Percentiles rank a stretch among this genome's conserved stretches.
phyloP scores from a whole-genome alignment of 106 monocot species.

The Apostasia ramifera region DNA sequence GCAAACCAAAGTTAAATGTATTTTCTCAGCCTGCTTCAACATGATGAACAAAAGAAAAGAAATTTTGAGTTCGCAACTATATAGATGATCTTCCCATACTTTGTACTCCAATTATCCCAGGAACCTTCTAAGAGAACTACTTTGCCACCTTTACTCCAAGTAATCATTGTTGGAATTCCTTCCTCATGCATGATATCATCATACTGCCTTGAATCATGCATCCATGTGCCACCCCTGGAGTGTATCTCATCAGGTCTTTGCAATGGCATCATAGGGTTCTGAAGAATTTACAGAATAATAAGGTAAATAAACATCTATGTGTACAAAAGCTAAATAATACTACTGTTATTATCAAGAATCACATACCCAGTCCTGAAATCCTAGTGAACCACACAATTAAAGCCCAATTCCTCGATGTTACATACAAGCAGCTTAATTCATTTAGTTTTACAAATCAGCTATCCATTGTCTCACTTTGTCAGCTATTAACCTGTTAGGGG shows the following conservation, averaged over 20 bases:
- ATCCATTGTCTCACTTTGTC: too few relatives aligned
- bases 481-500: too few relatives aligned
- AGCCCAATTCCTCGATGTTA: too few relatives aligned
- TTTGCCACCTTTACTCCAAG: slow-evolving; percentile 61
- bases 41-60: too few relatives aligned
- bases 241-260: slow-evolving; percentile 16
- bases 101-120: slow-evolving; percentile 64
- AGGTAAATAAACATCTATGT: neutral
- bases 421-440: too few relatives aligned
- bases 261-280: slow-evolving; percentile 32
- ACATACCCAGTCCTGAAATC: neutral
- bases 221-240: slow-evolving; percentile 1
- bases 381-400: too few relatives aligned
- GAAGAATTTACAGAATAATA: neutral
- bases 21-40: neutral
- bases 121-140: slow-evolving; percentile 61
- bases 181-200: slow-evolving; percentile 16
- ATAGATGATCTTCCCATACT: slow-evolving; percentile 14
- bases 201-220: slow-evolving; percentile 9
- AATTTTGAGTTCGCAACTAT: neutral
- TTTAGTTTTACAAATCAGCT: too few relatives aligned
- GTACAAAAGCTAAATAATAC: neutral
- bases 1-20: neutral
- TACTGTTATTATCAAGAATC: neutral
- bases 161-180: slow-evolving; percentile 59